phyloP scores from a whole-genome alignment of 139 green algal genomes.

The Zygnema circumcarinatum region DNA sequence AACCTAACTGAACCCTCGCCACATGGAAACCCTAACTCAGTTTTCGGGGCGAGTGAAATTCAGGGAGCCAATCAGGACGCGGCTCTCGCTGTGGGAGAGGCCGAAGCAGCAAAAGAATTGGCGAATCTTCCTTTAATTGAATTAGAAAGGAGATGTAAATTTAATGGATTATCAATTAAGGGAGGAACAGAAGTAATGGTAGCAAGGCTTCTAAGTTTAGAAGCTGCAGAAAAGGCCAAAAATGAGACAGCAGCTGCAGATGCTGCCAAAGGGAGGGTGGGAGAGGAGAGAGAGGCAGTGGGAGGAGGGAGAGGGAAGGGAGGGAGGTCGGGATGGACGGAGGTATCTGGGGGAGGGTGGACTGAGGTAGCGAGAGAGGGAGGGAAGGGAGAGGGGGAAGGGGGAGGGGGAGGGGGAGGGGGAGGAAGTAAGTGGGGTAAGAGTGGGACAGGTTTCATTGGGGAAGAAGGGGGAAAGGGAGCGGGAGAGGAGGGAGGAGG shows the following conservation, averaged over 20 bases:
- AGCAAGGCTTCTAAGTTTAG: slow-evolving; percentile 43
- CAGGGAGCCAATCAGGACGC: slow-evolving; percentile 10
- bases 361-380: slow-evolving; percentile 26
- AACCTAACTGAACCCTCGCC: not conserved
- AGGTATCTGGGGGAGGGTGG: slow-evolving; percentile 21
- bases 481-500: not conserved
- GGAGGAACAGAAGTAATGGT: slow-evolving; percentile 48
- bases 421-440: not conserved
- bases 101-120: slow-evolving; percentile 45
- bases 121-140: slow-evolving; percentile 38
- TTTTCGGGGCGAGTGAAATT: not conserved
- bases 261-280: not conserved
- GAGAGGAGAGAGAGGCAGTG: not conserved
- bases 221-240: slow-evolving; percentile 40
- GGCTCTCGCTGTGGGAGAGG: slow-evolving; percentile 28
- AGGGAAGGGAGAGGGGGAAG: not conserved
- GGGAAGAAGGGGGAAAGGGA: not conserved
- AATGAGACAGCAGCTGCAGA: slow-evolving; percentile 12
- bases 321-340: not conserved
- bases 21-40: not conserved
- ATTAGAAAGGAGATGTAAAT: slow-evolving; percentile 53
- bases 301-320: slow-evolving; percentile 1
- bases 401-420: not conserved
- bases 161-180: slow-evolving; percentile 54
- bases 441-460: not conserved